Evolutionary conservation across 2,329 filamentous ascomycete genomes (phyloP).

Genomic region (Paraphoma chrysanthemicola): DNA sequence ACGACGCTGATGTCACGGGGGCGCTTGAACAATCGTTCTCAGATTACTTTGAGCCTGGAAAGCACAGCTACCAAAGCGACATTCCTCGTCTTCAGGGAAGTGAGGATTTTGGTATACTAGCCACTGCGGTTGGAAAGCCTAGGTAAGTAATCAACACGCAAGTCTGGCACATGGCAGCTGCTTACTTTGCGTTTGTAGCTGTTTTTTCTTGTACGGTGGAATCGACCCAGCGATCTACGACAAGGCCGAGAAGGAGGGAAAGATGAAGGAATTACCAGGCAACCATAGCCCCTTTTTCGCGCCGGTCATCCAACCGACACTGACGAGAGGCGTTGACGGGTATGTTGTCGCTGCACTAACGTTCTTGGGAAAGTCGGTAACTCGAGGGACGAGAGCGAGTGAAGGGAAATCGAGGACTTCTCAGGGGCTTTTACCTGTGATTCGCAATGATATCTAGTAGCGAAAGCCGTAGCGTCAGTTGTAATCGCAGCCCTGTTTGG

Average conservation of each 20-base stretch:
- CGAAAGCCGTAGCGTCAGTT: no score
- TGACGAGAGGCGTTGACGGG: constrained; percentile 60
- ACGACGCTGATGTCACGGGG: constrained; percentile 55
- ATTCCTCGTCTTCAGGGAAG: constrained; percentile 54
- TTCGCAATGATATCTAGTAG: no score
- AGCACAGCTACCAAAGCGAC: constrained; percentile 46
- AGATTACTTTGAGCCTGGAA: constrained; percentile 51
- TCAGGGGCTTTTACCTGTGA: no score
- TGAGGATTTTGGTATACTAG: constrained; percentile 67
- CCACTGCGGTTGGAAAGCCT: constrained; percentile 57
- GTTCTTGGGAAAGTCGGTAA: constrained; percentile 41
- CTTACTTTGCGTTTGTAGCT: constrained; percentile 22
- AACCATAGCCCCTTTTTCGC: constrained; percentile 68
- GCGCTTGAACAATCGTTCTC: constrained; percentile 54
- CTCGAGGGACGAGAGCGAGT: no score
- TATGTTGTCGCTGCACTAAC: constrained; percentile 60
- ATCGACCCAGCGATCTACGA: constrained; percentile 60
- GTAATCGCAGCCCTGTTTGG: no score
- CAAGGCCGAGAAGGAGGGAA: constrained; percentile 53
- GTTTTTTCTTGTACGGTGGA: constrained; percentile 65
- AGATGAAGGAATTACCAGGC: constrained; percentile 59
- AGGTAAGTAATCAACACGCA: constrained; percentile 11
- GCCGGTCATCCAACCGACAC: constrained; percentile 65
- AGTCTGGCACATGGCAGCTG: no score
- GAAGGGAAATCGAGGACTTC: no score